These are phyloP conservation scores for Starmerella vaccinii DNA, from an alignment of 805 yeast species.

Conservation along the genomic window DNA sequence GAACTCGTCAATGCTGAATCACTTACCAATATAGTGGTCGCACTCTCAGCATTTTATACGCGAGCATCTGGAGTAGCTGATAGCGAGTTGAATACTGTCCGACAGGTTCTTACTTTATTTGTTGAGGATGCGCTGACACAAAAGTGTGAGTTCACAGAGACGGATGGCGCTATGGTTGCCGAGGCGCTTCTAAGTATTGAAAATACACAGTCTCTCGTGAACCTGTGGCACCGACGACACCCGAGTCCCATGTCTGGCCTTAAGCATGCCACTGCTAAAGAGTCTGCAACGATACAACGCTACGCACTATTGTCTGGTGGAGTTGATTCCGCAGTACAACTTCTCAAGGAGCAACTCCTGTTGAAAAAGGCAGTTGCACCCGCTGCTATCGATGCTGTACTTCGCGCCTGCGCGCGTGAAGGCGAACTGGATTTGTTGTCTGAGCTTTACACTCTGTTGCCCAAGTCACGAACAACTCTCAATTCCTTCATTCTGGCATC, in stretches of 20 bases:
- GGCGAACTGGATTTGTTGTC: background rate
- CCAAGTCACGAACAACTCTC: conserved; percentile 3
- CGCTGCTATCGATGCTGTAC: conserved; percentile 15
- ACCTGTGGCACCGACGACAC: conserved; percentile 1
- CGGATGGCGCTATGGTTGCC: conserved; percentile 8
- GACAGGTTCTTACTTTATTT: conserved; percentile 11
- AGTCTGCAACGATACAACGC: conserved; percentile 13
- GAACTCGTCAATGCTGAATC: background rate
- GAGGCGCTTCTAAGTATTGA: conserved; percentile 9
- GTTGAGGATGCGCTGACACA: conserved; percentile 15
- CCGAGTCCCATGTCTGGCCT: background rate
- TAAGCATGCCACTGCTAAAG: background rate
- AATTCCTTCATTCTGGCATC: conserved; percentile 8
- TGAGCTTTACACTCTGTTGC: background rate
- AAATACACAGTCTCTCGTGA: background rate
- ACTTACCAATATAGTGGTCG: background rate
- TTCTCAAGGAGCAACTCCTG: conserved; percentile 15
- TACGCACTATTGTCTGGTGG: conserved; percentile 21
- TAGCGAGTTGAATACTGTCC: conserved; percentile 8
- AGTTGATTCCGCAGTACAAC: conserved; percentile 17
- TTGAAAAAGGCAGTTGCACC: conserved; percentile 6
- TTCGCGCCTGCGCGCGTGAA: conserved; percentile 8
- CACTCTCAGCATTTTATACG: conserved; percentile 8
- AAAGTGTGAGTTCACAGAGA: background rate
- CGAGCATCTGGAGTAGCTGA: conserved; percentile 2